Percentiles rank a stretch among this genome's conserved stretches.
Evolutionary conservation across 176 grass and related monocot genomes (phyloP).

Genomic region (Tuctoria greenei): DNA sequence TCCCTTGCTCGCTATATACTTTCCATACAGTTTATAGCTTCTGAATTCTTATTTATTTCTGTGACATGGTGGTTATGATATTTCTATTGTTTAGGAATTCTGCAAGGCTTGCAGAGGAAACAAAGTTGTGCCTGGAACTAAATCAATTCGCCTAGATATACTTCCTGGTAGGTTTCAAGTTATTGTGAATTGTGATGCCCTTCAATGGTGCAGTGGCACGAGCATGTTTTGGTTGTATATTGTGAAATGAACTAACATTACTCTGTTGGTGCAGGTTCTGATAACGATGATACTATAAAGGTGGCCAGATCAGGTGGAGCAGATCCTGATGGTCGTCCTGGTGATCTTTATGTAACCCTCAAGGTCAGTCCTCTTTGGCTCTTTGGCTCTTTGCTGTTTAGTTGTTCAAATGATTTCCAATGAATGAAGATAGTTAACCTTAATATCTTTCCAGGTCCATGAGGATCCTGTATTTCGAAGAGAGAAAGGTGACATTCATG

Average conservation of each 20-base stretch:
- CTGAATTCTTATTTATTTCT: conserved; percentile 17
- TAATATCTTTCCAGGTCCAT: conserved; percentile 58
- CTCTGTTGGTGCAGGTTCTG: conserved; percentile 52
- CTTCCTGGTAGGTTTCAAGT: conserved; percentile 55
- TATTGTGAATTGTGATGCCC: not conserved
- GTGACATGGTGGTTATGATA: conserved; percentile 21
- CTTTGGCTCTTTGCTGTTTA: conserved; percentile 2
- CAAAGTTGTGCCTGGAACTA: conserved; percentile 66
- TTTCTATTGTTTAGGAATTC: conserved; percentile 55
- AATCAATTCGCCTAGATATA: conserved; percentile 70
- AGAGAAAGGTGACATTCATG: conserved; percentile 91
- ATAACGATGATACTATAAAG: conserved; percentile 75
- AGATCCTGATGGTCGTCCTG: conserved; percentile 74
- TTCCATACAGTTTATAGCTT: conserved; percentile 9
- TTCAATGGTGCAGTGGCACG: not conserved
- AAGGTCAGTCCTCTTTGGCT: conserved; percentile 46
- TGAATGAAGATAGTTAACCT: conserved; percentile 5
- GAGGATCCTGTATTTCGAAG: conserved; percentile 88
- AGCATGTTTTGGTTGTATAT: conserved; percentile 9
- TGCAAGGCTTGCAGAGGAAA: conserved; percentile 85
- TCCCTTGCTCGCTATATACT: not conserved
- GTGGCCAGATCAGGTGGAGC: conserved; percentile 75
- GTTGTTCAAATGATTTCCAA: not conserved
- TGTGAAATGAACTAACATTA: conserved; percentile 6
- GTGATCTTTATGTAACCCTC: conserved; percentile 90